Conservation (phyloP, 2,329 filamentous ascomycete species). For the Beauveria scarabaeidicola region DNA sequence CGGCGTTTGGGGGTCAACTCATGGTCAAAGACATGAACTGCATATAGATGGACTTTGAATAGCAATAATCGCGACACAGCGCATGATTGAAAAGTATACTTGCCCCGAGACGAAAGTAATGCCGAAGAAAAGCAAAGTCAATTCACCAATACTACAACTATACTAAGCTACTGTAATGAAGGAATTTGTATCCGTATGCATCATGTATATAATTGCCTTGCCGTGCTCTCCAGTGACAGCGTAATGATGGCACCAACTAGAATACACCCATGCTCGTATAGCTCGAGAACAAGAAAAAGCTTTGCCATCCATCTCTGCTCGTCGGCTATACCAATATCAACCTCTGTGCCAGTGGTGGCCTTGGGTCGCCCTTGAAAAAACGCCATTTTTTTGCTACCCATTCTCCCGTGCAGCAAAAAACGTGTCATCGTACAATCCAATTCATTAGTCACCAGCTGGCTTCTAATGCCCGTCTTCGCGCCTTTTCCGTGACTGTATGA, state of each 20-base stretch:
- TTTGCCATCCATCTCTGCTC: background rate
- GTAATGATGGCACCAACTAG: background rate
- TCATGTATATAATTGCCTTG: background rate
- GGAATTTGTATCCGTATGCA: background rate
- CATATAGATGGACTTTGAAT: constrained; percentile 1
- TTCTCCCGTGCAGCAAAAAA: background rate
- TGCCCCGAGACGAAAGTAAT: background rate
- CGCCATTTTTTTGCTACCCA: constrained; percentile 1
- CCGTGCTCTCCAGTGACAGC: background rate
- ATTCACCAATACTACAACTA: background rate
- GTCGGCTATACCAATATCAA: background rate
- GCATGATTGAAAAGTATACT: background rate
- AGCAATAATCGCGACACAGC: background rate
- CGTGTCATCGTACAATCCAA: background rate
- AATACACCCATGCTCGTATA: background rate
- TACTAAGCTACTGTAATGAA: background rate
- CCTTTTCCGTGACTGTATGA: background rate
- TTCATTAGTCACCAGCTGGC: background rate
- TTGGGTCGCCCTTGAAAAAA: background rate
- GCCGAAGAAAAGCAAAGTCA: background rate
- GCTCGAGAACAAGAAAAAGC: background rate
- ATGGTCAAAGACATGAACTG: background rate
- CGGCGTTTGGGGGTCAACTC: background rate
- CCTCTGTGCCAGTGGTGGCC: background rate
- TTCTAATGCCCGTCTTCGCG: background rate